Base-by-base conservation (phyloP, 192 early-diverging fungal species). In the Mortierella alpina region DNA sequence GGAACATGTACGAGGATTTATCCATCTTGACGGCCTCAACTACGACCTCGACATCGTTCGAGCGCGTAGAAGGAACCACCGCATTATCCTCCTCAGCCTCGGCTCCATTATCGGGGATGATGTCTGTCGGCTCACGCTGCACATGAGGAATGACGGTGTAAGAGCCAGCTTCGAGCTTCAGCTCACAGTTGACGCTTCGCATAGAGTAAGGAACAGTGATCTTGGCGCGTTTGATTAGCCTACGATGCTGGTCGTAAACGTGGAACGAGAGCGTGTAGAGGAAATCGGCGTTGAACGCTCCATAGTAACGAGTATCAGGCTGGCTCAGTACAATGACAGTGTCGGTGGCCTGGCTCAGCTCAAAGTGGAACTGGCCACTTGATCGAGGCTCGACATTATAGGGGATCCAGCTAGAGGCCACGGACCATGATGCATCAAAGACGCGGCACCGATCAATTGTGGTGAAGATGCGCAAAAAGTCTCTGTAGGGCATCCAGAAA, bases 401-500 rank as follows among this genome's bases (percentile, higher is more conserved):
- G 12, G 64, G 62, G 44, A 84, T 84, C 83, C 83, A 84, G 39
- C 53, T 71, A 4, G 83, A 75, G 18, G 75, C 72, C 20, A 79
- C 75, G 39, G 66, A 78, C 75, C 83, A 84, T 15, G 59, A 59
- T 1, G 63, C 45, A 41, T 80, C 83, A 73, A 75, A 80, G 64
- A 84, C 54, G 10, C 72, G 53, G 47, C 71, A 74, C 13, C 73
- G 71, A 41, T 75, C 75, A 55, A 84, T 58, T 4, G 67, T 68
- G 20, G 67, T 80, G 47, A 77, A 84, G 59, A 78, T 74, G 14
- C 61, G 44, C 44, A 79, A 56, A 14, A 78, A 84, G 15, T 79
- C 75, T n/a, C 20, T 66, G 53, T 80, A 84, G 12, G 75, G 63
- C 72, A 84, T 84, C 83, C 83, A 84, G 63, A 84, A 84, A 5